Conservation (phyloP, 495 filamentous ascomycete genomes). For the Immersiella caudata region DNA sequence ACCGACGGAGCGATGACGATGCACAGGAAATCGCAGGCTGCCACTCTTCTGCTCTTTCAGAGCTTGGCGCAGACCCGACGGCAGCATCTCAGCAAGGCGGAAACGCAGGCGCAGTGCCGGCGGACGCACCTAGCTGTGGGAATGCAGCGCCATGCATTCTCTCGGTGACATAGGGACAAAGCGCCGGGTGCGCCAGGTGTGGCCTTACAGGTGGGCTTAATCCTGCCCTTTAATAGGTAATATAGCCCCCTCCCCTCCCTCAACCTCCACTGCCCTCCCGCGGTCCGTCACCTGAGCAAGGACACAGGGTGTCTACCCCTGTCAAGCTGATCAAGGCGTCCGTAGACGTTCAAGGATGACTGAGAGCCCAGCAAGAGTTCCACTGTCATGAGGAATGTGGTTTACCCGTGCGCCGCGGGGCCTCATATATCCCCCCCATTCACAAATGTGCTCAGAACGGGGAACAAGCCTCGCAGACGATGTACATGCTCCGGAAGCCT, state of each 20-base stretch:
- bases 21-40: constrained; percentile 11
- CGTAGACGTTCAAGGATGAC: constrained; percentile 29
- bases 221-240: constrained; percentile 24
- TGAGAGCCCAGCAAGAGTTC: constrained; percentile 24
- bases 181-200: constrained; percentile 15
- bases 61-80: constrained; percentile 17
- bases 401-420: constrained; percentile 34
- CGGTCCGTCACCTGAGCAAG: constrained; percentile 35
- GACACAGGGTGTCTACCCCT: constrained; percentile 28
- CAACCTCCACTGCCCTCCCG: constrained; percentile 25
- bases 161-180: constrained; percentile 20
- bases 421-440: constrained; percentile 28
- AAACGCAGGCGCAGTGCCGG: constrained; percentile 10
- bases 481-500: constrained; percentile 18
- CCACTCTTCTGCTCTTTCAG: background rate
- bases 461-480: constrained; percentile 26
- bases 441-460: constrained; percentile 17
- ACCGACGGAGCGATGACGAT: constrained; percentile 6
- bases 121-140: constrained; percentile 11
- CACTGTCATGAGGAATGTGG: constrained; percentile 32
- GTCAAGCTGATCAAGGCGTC: constrained; percentile 29
- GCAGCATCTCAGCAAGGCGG: constrained; percentile 11
- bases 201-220: constrained; percentile 25
- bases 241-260: constrained; percentile 24
- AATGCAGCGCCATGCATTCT: constrained; percentile 18